phyloP scores from a whole-genome alignment of 225 moss, liverwort and hornwort genomes.

The Sphagnum tenellum region DNA sequence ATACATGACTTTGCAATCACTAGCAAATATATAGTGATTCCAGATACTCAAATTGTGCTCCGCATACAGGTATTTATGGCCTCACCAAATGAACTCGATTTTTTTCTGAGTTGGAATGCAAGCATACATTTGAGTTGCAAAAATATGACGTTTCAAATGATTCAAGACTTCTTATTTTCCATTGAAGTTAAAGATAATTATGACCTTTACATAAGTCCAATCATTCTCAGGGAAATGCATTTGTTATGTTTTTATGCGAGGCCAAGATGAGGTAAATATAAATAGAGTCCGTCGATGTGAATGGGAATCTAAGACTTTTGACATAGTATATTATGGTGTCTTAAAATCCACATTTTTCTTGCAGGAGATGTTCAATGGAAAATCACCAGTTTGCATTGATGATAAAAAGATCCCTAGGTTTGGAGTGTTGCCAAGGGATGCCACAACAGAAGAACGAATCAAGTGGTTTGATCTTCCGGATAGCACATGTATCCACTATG shows the following conservation, averaged over 20 bases:
- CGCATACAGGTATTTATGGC: conserved; percentile 22
- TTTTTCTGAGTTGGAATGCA: background rate
- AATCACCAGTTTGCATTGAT: conserved; percentile 18
- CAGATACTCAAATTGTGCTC: conserved; percentile 70
- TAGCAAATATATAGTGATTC: conserved; percentile 60
- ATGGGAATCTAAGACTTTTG: background rate
- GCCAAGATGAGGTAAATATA: too few relatives aligned
- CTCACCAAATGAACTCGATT: background rate
- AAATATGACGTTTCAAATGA: background rate
- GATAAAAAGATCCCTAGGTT: conserved; percentile 27
- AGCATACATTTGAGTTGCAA: background rate
- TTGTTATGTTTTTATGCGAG: background rate
- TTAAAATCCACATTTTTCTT: background rate
- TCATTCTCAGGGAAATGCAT: background rate
- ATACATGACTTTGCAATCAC: conserved; percentile 86
- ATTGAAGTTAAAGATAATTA: background rate
- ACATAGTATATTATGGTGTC: background rate
- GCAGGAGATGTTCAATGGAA: conserved; percentile 25
- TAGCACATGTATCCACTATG: conserved; percentile 30
- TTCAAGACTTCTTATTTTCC: background rate
- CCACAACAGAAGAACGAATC: conserved; percentile 9
- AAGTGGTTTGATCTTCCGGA: conserved; percentile 34
- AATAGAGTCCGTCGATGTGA: too few relatives aligned
- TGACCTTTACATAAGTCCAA: too few relatives aligned
- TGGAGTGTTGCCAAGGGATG: conserved; percentile 16